Base-by-base conservation (phyloP, 139 green algal genomes). In the Chlorella sp. region DNA sequence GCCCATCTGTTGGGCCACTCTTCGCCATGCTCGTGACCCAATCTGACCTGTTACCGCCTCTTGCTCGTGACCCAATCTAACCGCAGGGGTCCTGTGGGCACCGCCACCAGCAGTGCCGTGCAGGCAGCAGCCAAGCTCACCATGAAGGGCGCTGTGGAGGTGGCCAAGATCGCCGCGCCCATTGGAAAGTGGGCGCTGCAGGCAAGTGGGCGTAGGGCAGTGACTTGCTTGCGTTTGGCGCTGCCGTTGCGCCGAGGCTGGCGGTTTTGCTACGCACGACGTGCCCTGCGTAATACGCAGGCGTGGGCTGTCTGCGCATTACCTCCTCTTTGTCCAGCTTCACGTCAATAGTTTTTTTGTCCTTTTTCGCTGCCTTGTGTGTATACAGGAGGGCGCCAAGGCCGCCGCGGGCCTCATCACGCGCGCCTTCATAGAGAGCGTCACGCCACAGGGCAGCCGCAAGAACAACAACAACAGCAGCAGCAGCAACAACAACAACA, bases 121-220 rank as follows among this genome's bases (percentile, higher is more conserved):
- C 68, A 80, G 35, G 49, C 62, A 17, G 75, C 75, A 35, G 75
- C 75, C 1, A 75, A 76, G 64, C 20, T 80, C 5, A 80, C 75
- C 17, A 72, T 80, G 29, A 62, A 35, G 29, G 75, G 69, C 5
- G 76, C 69, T 1, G 74, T 67, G 20, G 61, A 76, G 31, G 69
- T 65, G 49, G 75, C 69, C 33, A 80, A 80, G 62, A 69, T 34
- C 17, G 75, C 75, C 29, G 75, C 75, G 31, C 75, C 75, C 24
- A 50, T 80, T 2, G 75, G 68, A 60, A 73, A 69, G 50, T 80
- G 75, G 69, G 75, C 74, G 31, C 33, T 79, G 29, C 34, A 74
- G 30, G 65, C 32, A 32, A 35, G 31, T 69, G 63, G 30, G 1
- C 42, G 10, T n/a, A n/a, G 42, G 42, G 10, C 42, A 55, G 42